A percentile compares a stretch with the other conserved stretches of the same genome.
phyloP scores from a whole-genome alignment of 2,329 filamentous ascomycete species.

The Ophiostoma pallidulum region DNA sequence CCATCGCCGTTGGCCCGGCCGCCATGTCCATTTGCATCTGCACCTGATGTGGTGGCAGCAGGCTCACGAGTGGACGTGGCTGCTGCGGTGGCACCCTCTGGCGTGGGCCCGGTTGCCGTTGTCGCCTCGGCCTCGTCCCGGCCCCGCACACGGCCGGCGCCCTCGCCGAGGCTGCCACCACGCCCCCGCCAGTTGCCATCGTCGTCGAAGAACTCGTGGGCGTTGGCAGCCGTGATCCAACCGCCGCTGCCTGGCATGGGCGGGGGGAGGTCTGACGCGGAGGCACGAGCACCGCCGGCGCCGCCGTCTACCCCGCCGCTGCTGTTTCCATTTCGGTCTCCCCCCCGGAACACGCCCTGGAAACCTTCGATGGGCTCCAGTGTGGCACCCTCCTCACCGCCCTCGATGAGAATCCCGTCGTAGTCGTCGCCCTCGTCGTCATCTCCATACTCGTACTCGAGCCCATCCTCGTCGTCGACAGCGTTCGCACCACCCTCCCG shows the following conservation, averaged over 20 bases:
- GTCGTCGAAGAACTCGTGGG: conserved; percentile 72
- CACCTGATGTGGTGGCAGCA: not conserved
- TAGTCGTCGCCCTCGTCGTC: conserved; percentile 48
- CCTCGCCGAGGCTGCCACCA: conserved; percentile 48
- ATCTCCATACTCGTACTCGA: conserved; percentile 37
- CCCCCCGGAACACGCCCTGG: conserved; percentile 41
- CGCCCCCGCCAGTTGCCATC: conserved; percentile 67
- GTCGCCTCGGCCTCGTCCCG: conserved; percentile 47
- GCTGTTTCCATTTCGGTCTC: too few relatives aligned
- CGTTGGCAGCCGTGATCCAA: conserved; percentile 89
- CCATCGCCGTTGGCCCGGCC: conserved; percentile 26
- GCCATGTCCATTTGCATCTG: conserved; percentile 4
- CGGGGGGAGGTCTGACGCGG: conserved; percentile 45
- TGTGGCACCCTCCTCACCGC: conserved; percentile 30
- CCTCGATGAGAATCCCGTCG: conserved; percentile 49
- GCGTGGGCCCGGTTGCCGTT: too few relatives aligned
- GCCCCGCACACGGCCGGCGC: conserved; percentile 49
- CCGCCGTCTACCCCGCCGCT: too few relatives aligned
- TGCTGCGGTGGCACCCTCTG: not conserved
- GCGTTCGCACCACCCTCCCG: conserved; percentile 41
- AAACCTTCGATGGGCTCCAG: conserved; percentile 48
- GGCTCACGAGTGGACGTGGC: not conserved
- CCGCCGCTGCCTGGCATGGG: conserved; percentile 64
- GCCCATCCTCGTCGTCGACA: conserved; percentile 36
- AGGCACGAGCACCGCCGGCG: conserved; percentile 28